Conservation (phyloP, 306 rosid genomes). For the Cucurbita maxima region DNA sequence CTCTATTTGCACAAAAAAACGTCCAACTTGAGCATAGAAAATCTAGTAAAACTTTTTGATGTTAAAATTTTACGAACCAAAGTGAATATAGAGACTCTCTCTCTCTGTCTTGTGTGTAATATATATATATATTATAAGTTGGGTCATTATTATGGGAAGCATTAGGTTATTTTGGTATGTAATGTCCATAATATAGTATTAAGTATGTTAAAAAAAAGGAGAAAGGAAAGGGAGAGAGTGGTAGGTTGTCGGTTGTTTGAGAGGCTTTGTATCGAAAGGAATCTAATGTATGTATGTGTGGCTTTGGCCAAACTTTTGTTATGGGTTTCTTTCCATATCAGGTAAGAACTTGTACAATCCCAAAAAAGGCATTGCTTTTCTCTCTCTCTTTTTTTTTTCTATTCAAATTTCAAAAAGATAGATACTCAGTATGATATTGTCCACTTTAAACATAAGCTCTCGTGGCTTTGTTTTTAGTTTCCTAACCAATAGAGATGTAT, state of each 20-base stretch:
- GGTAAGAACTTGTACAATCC: slow-evolving; percentile 29
- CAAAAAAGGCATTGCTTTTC: slow-evolving; percentile 22
- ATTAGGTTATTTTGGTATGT: neutral
- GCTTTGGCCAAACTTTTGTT: slow-evolving; percentile 23
- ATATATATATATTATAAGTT: slow-evolving; percentile 2
- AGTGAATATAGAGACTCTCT: neutral
- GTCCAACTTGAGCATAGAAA: too few species aligned
- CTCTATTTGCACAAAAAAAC: too few species aligned
- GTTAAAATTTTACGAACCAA: neutral
- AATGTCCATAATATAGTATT: neutral
- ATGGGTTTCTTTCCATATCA: slow-evolving; percentile 29
- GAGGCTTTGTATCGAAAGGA: slow-evolving; percentile 17
- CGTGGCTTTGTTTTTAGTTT: too few species aligned
- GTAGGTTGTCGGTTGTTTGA: slow-evolving; percentile 35
- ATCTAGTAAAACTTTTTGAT: too few species aligned
- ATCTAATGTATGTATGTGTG: neutral
- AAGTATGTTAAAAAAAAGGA: too few species aligned
- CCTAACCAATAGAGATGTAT: too few species aligned
- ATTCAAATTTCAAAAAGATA: neutral
- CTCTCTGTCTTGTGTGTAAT: too few species aligned
- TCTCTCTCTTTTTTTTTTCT: neutral
- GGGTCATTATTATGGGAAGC: neutral
- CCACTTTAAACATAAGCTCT: too few species aligned
- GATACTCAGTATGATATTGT: too few species aligned
- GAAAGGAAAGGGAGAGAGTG: slow-evolving; percentile 6